Evolutionary conservation across 1,139 yeast species (phyloP), one percentile per base, ranked within the genome.

Genomic region (Blastobotrys buckinghamii): DNA sequence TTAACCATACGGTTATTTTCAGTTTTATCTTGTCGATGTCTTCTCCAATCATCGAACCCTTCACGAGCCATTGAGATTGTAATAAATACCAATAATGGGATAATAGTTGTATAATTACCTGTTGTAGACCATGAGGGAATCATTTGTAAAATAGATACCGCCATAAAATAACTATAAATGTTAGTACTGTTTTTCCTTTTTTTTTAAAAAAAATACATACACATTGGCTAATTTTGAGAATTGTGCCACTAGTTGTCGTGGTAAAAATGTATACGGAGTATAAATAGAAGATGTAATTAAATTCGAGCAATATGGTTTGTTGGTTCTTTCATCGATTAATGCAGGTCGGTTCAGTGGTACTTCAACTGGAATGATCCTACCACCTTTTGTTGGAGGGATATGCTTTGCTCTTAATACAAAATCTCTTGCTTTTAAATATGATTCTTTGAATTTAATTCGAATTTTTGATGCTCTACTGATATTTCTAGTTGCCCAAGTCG

Each of bases 91-190:
- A 84, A 69, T 50, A 92, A 73, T 1, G 98, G 98, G 36, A 90
- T 75, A 58, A 92, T 90, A 1, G 98, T 92, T 2, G 97, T 92
- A 64, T 81, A 88, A n/a, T 88, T 84, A 52, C 97, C 98, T 0
- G 98, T 92, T 2, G 98, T 89, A 2, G 97, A 88, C 97, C 97
- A 92, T 1, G 90, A 81, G 0, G 98, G 98, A 47, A 92, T 84
- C 94, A 90, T 83, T 64, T 92, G 97, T 75, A 90, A 72, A 52
- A 92, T 85, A 2, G 97, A 90, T 22, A 92, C 94, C 9, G 81
- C 74, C 77, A 92, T 68, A 67, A 92, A 89, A 65, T 89, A 67
- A 6, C 59, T 55, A 27, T 16, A 6, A 16, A n/a, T 2, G 44
- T 50, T 50, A 48, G 51, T 33, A 9, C 10, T 13, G 2, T 17